Evolutionary conservation across 2,329 filamentous ascomycete species (phyloP), one percentile per base, ranked within the genome.

Genomic region (Teratosphaeria destructans): DNA sequence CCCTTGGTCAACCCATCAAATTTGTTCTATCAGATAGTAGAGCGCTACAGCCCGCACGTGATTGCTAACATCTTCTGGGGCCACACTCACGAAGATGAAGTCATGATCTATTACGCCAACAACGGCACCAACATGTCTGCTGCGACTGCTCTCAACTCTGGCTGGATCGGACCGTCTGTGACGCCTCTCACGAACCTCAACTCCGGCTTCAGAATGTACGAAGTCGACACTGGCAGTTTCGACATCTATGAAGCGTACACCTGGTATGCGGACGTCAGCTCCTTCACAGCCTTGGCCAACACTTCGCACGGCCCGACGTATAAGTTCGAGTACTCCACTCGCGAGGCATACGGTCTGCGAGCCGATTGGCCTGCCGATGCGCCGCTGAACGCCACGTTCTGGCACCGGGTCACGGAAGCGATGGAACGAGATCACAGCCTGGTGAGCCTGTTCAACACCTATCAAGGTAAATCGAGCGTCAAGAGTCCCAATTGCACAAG

Each of bases 381-480:
- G 0, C 82, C 82, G 3, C 69, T 84, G 43, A 83, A 84, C 61
- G 81, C 79, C 0, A 83, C 80, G 0, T 85, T 83, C 68, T 84
- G 82, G 82, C 81, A 84, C 60, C 70, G 69, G 12, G 78, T 84
- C 4, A 84, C 81, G 0, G 81, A 82, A 63, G 79, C 78, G 1
- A 84, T 84, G 81, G 79, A 81, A 66, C 69, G 64, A 32, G 76
- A 84, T 58, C 68, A 72, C 3, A 74, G 66, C 2, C 72, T 85
- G n/a, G 80, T 81, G 6, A 74, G 69, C 39, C 66, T 72, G 47
- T 79, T 81, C 59, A 84, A 82, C 63, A 76, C 72, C 0, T 78
- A 76, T 43, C 77, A 83, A 65, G 81, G 81, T 0, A 82, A 82
- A 70, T 75, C 68, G 60, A 82, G 79, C 59, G 67, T 79, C 3